Evolutionary conservation across 169 alveolate genomes (phyloP), one percentile per base, ranked within the genome.

Genomic region (Cryptosporidium felis): DNA sequence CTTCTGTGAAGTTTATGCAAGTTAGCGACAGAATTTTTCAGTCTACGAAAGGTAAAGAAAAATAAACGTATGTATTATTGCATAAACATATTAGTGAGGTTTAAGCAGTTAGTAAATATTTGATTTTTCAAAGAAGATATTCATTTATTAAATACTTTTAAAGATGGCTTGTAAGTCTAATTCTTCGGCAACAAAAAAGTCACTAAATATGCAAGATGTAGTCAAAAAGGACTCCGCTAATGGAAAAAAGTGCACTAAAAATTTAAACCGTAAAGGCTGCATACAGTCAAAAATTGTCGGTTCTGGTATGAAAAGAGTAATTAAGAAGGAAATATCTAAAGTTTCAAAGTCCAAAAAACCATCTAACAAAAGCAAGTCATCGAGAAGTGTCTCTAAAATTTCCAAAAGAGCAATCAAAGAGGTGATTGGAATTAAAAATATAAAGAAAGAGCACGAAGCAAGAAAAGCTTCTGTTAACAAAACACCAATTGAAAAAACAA

Each of bases 291-390:
- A 30, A 28, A 36, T 65, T 5, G 10, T 65, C 49, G 81, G 61
- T 65, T 65, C 81, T 44, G 61, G 81, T 28, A 65, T 65, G 62
- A 65, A 65, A 53, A 65, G 30, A 28, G 81, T 47, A 9, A 65
- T 47, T 18, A 65, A 47, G 36, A 65, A 65, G 28, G 62, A 65
- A 26, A 65, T 65, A 65, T n/a, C 47, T 4, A 65, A 65, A 21
- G 49, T 46, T 30, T 8, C 23, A 38, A 65, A 46, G 12, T 26
- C 62, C 0, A 49, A 47, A 30, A 34, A 45, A 32, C 47, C 47
- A 12, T 1, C 21, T 9, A 65, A 46, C 30, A 47, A 28, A 5
- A 65, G 28, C 1, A 26, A 32, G 8, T 9, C 3, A 21, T 16
- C 9, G 12, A 44, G 16, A 45, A 28, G 14, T 16, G 10, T 34